A percentile compares a stretch with the other conserved stretches of the same genome.
Conservation (phyloP, 2,329 filamentous ascomycete species). For the Alternaria sp. region DNA sequence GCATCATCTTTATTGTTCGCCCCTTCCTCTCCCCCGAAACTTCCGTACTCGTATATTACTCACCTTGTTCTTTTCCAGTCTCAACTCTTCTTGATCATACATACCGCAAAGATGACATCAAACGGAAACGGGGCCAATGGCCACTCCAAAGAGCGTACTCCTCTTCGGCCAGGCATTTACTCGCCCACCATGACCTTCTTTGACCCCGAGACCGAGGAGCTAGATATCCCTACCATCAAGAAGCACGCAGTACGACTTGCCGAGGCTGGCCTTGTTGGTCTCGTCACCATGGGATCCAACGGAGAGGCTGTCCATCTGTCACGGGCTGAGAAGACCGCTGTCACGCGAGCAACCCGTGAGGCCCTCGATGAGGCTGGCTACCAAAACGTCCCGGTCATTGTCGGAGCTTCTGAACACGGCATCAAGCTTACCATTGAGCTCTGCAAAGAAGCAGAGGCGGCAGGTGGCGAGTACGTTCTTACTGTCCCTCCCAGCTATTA, state of each 20-base stretch:
- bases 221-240: conserved; percentile 81
- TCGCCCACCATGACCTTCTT: conserved; percentile 93
- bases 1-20: conserved; percentile 17
- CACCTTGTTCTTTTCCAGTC: background rate
- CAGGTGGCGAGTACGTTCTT: conserved; percentile 80
- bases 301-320: conserved; percentile 88
- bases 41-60: conserved; percentile 8
- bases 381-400: conserved; percentile 75
- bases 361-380: conserved; percentile 84
- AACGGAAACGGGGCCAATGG: conserved; percentile 49
- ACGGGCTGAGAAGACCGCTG: conserved; percentile 74
- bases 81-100: conserved; percentile 2
- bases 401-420: conserved; percentile 81
- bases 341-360: conserved; percentile 79
- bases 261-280: conserved; percentile 76
- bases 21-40: conserved; percentile 23
- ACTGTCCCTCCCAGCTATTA: conserved; percentile 86
- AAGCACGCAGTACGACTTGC: conserved; percentile 81
- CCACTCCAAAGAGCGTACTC: conserved; percentile 52
- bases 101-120: conserved; percentile 28
- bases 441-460: conserved; percentile 68
- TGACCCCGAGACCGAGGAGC: conserved; percentile 79
- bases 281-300: conserved; percentile 89
- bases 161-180: conserved; percentile 82
- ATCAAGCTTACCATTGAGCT: conserved; percentile 81